Evolutionary conservation across 345 rosid species (phyloP), one percentile per base, ranked within the genome.

Genomic region (Populus pruinosa): DNA sequence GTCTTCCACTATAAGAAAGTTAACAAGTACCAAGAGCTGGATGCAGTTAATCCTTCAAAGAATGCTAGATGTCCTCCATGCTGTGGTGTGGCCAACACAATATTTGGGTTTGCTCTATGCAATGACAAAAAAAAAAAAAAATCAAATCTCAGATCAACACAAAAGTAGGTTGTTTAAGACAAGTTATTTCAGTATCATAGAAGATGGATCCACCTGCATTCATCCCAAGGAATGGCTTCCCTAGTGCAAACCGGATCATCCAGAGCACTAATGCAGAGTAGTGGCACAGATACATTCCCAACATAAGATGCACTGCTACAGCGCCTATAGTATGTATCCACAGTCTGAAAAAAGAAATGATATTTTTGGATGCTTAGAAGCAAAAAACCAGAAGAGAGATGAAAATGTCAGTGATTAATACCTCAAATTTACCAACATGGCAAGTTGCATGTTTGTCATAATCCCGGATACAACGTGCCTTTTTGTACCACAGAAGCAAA

Each of bases 161-260:
- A 35, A 55, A 6, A 67, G 68, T n/a, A 18, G 44, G 36, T 44
- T n/a, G 36, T 23, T 35, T 8, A 43, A 27, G 72, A 61, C 62
- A 50, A 38, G n/a, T 5, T 12, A 49, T 31, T 29, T 29, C 6
- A 5, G 53, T 5, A 25, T 14, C 62, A 36, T 5, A n/a, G 18
- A 63, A 2, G 72, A 39, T 50, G 72, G 69, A 79, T 80, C 71
- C 76, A 90, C 97, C 97, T 87, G 97, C 98, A 94, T 85, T 94
- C 98, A 74, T 94, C 98, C 95, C 93, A 93, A 56, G 97, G 98
- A 84, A 93, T 93, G 80, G 98, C 94, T 91, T 94, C 98, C 74
- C 75, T 82, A 20, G 98, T 91, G 80, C 98, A 94, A 71, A 94
- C 81, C 18, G 98, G 98, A 87, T 94, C 98, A 83, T 94, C 97